Conservation (phyloP, 768 basidiomycete species). For the Gloeophyllum trabeum region DNA sequence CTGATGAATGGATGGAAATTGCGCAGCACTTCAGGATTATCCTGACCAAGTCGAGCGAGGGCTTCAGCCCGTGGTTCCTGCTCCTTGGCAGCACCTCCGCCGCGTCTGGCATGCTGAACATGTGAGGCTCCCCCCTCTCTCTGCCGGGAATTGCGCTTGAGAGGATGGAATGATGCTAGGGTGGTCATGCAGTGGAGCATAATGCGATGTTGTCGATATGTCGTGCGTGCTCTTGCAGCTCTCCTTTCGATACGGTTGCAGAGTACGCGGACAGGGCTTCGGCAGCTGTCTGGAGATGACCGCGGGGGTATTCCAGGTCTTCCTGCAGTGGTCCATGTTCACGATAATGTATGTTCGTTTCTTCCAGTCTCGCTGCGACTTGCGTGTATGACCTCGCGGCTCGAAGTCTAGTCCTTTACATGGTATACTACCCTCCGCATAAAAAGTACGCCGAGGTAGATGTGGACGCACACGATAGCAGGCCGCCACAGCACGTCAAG, state of each 20-base stretch:
- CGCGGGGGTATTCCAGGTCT: conserved; percentile 76
- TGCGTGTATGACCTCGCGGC: not conserved
- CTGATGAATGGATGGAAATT: no score
- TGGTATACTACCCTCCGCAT: conserved; percentile 83
- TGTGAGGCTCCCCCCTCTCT: conserved; percentile 31
- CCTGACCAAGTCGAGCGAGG: conserved; percentile 65
- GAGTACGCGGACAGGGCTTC: no score
- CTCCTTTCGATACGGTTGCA: conserved; percentile 16
- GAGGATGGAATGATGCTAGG: conserved; percentile 28
- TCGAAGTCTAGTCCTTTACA: conserved; percentile 77
- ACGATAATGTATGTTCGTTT: conserved; percentile 60
- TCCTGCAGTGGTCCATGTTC: conserved; percentile 78
- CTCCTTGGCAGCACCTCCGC: conserved; percentile 80
- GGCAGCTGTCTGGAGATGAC: conserved; percentile 70
- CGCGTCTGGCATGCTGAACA: conserved; percentile 76
- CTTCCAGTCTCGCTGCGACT: not conserved
- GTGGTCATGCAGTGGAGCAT: conserved; percentile 77
- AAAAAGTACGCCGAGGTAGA: conserved; percentile 55
- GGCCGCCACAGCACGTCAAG: conserved; percentile 31
- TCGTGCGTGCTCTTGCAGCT: conserved; percentile 37
- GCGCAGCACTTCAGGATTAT: conserved; percentile 77
- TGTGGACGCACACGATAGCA: conserved; percentile 28
- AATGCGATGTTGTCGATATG: conserved; percentile 66
- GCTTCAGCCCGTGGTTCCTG: conserved; percentile 87
- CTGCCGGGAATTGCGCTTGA: conserved; percentile 1